Evolutionary conservation across 139 green algal species (phyloP), one percentile per base, ranked within the genome.

Genomic region (Auxenochlorella pyrenoidosa): DNA sequence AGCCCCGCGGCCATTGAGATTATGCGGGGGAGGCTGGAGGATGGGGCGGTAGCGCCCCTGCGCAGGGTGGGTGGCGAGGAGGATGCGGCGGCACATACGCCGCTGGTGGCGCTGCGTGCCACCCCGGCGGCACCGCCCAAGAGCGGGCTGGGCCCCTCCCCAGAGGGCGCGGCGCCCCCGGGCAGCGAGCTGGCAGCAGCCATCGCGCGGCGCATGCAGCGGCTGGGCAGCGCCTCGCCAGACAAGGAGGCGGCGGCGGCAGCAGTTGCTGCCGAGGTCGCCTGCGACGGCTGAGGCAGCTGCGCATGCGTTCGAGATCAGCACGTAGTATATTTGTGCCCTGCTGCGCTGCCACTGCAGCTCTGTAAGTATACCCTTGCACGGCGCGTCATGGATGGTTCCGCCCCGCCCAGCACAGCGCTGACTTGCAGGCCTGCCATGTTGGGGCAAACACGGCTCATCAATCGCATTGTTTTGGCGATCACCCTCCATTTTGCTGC

Each of bases 1-100:
- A 86, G 75, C 60, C 86, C 86, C 0, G 86, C 86, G 18, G 86
- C 86, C 0, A 66, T 90, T 34, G 86, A 90, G 75, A 87, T 90
- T 26, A 66, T 87, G 73, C 73, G 71, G 26, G 54, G 73, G 5
- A 26, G 63, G 43, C 12, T 87, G 63, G 85, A 63, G 3, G 85
- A 85, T 6, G 28, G 65, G 0, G 72, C 43, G 3, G 76, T 60
- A 34, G 85, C 76, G 22, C 75, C 75, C 4, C 85, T 88, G 59
- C 65, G 44, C 21, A 85, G 79, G 75, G 70, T 65, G 16, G 43
- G 76, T 24, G 34, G 73, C 40, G 73, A 38, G 5, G 73, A 65
- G 38, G 36, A 72, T 5, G 73, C 24, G 0, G 44, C 38, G 10
- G 72, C 73, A 15, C 28, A 26, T 34, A 84, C 84, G 24, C 84